Evolutionary conservation across 345 rosid genomes (phyloP).

Genomic region (Carallia pectinifolia): DNA sequence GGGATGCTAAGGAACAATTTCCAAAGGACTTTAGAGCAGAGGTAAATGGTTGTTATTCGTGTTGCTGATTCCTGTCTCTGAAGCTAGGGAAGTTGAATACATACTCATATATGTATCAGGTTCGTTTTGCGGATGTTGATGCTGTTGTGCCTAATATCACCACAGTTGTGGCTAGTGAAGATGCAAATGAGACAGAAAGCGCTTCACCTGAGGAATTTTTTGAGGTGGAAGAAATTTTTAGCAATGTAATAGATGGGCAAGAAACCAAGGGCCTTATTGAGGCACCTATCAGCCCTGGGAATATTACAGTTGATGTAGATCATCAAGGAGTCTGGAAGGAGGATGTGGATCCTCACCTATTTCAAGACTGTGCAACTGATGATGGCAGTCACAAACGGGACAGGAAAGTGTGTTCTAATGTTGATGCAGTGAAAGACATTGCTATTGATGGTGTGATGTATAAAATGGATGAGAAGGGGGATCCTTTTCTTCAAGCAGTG

Average conservation of each 20-base stretch:
- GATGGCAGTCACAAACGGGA: constrained; percentile 55
- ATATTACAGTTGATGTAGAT: constrained; percentile 37
- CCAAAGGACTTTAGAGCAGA: constrained; percentile 88
- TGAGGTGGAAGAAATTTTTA: constrained; percentile 96
- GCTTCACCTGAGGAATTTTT: constrained; percentile 93
- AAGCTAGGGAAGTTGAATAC: constrained; percentile 65
- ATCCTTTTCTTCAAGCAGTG: constrained; percentile 51
- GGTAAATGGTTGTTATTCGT: constrained; percentile 51
- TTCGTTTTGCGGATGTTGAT: constrained; percentile 78
- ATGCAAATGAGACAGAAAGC: constrained; percentile 56
- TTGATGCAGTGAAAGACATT: constrained; percentile 87
- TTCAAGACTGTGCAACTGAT: constrained; percentile 71
- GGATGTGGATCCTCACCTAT: constrained; percentile 59
- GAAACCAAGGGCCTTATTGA: constrained; percentile 53
- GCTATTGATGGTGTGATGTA: constrained; percentile 90
- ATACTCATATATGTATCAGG: constrained; percentile 79
- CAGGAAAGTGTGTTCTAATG: constrained; percentile 40
- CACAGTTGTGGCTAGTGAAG: constrained; percentile 47
- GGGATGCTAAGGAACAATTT: constrained; percentile 84
- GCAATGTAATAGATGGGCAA: constrained; percentile 58
- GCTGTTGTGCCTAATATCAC: constrained; percentile 57
- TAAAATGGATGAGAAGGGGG: constrained; percentile 48
- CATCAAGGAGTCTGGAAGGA: constrained; percentile 65
- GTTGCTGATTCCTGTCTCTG: constrained; percentile 15
- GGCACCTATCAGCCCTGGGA: constrained; percentile 33